Conservation (phyloP, 2,329 filamentous ascomycete species). For the Paraconiothyrium brasiliense region DNA sequence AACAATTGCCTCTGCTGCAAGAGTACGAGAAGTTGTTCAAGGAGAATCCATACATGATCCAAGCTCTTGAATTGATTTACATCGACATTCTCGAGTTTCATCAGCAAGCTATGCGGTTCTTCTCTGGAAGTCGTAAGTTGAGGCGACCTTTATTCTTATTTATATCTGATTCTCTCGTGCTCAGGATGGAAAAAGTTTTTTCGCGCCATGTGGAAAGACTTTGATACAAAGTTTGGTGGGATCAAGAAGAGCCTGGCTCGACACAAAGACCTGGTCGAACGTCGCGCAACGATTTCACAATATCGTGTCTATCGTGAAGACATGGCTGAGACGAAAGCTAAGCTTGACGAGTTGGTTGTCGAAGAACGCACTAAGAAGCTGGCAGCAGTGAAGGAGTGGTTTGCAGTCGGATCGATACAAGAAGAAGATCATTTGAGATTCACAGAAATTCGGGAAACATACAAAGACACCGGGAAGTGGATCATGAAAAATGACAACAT, state of each 20-base stretch:
- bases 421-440: slow-evolving; percentile 25
- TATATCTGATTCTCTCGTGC: slow-evolving; percentile 5
- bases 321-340: slow-evolving; percentile 23
- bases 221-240: slow-evolving; percentile 38
- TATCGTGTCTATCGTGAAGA: slow-evolving; percentile 30
- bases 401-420: slow-evolving; percentile 25
- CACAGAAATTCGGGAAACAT: slow-evolving; percentile 17
- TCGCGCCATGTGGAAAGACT: slow-evolving; percentile 40
- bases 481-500: slow-evolving; percentile 31
- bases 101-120: slow-evolving; percentile 40
- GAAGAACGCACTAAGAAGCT: slow-evolving; percentile 27
- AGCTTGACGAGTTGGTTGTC: slow-evolving; percentile 21
- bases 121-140: slow-evolving; percentile 30
- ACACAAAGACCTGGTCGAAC: slow-evolving; percentile 39
- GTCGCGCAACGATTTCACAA: slow-evolving; percentile 29
- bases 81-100: slow-evolving; percentile 54
- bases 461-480: slow-evolving; percentile 30
- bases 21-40: slow-evolving; percentile 45
- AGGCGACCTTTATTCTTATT: not conserved
- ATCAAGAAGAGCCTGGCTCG: slow-evolving; percentile 37
- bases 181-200: slow-evolving; percentile 35
- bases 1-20: slow-evolving; percentile 48
- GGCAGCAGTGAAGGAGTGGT: slow-evolving; percentile 29
- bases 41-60: slow-evolving; percentile 39
- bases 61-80: slow-evolving; percentile 48